A percentile compares a stretch with the other conserved stretches of the same genome.
phyloP scores from a whole-genome alignment of 2,329 filamentous ascomycete genomes.

The Pseudogymnoascus sp. region DNA sequence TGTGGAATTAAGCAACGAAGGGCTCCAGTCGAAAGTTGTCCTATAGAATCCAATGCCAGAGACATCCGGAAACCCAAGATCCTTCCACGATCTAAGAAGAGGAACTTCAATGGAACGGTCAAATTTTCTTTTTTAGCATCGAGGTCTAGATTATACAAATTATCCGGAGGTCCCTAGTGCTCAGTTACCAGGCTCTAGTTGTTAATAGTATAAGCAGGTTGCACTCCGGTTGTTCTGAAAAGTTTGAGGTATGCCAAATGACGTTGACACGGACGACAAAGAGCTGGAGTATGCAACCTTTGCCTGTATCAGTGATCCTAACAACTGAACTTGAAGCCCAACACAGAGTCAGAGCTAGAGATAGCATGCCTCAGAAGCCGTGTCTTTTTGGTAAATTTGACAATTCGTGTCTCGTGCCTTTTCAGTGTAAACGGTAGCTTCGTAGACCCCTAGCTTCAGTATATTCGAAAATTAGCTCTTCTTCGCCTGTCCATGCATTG shows the following conservation, averaged over 20 bases:
- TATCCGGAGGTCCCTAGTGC: constrained; percentile 30
- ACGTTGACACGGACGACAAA: not conserved
- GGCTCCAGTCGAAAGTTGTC: not conserved
- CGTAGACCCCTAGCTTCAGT: not conserved
- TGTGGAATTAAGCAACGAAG: not conserved
- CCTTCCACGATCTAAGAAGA: not conserved
- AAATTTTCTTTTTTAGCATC: not conserved
- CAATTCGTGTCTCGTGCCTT: constrained; percentile 32
- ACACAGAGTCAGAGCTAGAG: not conserved
- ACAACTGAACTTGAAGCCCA: not conserved
- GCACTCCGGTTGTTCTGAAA: not conserved
- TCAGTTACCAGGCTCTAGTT: constrained; percentile 32
- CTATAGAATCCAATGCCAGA: not conserved
- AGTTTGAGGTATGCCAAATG: not conserved
- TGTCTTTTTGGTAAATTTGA: constrained; percentile 16
- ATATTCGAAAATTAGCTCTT: constrained; percentile 28
- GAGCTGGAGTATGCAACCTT: not conserved
- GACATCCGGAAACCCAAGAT: not conserved
- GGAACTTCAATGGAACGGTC: constrained; percentile 12
- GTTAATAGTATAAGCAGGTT: constrained; percentile 20
- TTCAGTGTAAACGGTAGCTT: constrained; percentile 30
- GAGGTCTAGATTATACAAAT: constrained; percentile 23
- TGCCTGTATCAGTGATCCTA: not conserved
- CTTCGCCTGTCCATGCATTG: constrained; percentile 35
- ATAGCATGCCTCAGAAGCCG: not conserved